phyloP scores from a whole-genome alignment of 495 filamentous ascomycete species.

The Extremus antarcticus region DNA sequence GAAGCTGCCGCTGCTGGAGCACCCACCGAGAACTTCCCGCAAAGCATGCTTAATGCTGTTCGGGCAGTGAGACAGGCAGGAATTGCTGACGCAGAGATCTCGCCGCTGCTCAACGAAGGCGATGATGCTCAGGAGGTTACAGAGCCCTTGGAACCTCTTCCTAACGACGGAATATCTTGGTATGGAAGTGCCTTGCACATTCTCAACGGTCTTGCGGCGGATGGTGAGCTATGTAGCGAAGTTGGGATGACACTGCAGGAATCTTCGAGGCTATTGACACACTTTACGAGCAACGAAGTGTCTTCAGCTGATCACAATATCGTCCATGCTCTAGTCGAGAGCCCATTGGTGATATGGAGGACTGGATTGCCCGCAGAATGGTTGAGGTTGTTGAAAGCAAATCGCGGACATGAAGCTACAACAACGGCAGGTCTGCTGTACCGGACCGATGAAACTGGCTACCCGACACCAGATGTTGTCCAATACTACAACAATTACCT shows the following conservation, averaged over 20 bases:
- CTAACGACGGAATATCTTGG: too few species aligned
- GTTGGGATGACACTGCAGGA: not conserved
- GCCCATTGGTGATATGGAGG: not conserved
- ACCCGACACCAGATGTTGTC: not conserved
- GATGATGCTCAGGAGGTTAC: too few species aligned
- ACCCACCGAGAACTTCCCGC: slow-evolving; percentile 2
- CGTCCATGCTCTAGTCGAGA: not conserved
- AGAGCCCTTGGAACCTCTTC: too few species aligned
- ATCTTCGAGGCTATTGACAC: too few species aligned
- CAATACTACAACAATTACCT: not conserved
- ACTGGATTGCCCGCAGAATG: not conserved
- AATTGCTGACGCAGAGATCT: not conserved
- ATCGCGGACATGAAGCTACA: not conserved
- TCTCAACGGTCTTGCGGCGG: not conserved
- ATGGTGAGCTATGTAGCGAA: not conserved
- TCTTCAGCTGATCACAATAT: not conserved
- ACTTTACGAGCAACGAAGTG: not conserved
- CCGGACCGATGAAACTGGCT: not conserved
- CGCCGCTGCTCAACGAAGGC: not conserved
- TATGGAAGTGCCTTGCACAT: too few species aligned
- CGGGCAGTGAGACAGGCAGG: not conserved
- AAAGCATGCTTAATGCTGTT: slow-evolving; percentile 9
- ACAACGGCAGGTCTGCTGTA: not conserved
- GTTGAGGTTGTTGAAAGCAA: not conserved
- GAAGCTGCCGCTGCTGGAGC: not conserved